Evolutionary conservation across 441 rosid genomes (phyloP), one percentile per base, ranked within the genome.

Genomic region (Euphorbia celastroides): DNA sequence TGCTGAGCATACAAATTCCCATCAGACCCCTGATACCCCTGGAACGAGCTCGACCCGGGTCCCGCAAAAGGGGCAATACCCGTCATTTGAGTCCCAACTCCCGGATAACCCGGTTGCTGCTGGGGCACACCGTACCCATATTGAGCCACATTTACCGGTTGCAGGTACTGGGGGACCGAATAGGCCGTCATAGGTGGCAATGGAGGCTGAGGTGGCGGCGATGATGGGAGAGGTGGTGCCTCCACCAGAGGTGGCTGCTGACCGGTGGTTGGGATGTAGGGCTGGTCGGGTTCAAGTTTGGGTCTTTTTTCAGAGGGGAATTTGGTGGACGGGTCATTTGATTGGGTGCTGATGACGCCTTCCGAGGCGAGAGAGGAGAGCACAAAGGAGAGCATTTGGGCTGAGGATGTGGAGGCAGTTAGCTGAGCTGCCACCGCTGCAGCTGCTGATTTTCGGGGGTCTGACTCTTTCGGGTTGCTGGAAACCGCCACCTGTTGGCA

Each of bases 301-400:
- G 86, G 81, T 80, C 91, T 82, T 77, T 94, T 94, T 65, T 88
- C 97, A 0, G 87, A 64, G 5, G 80, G 85, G 57, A 70, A 78
- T 69, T 86, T 88, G 0, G 50, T 60, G 1, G 86, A 71, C 32
- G 89, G 64, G 68, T 80, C 86, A 62, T 79, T 81, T 26, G 58
- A 62, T 16, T 81, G 69, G 68, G 81, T 82, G 56, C 82, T 79
- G 10, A 87, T 84, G 77, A 84, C 81, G 27, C 89, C 93, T 78
- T 89, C 98, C 3, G 99, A 89, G 61, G 94, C 97, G 28, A 94
- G 86, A 57, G 99, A 89, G 30, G 98, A 89, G 65, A 94, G 89
- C 44, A 92, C 99, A 25, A 74, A 82, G 5, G 99, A 88, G 65
- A 94, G 97, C 99, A 93, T 86, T 69, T 89, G 83, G 0, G 86